These are phyloP conservation scores for Coemansia sp. DNA, from an alignment of 192 early-diverging fungal species.

Conservation along the genomic window DNA sequence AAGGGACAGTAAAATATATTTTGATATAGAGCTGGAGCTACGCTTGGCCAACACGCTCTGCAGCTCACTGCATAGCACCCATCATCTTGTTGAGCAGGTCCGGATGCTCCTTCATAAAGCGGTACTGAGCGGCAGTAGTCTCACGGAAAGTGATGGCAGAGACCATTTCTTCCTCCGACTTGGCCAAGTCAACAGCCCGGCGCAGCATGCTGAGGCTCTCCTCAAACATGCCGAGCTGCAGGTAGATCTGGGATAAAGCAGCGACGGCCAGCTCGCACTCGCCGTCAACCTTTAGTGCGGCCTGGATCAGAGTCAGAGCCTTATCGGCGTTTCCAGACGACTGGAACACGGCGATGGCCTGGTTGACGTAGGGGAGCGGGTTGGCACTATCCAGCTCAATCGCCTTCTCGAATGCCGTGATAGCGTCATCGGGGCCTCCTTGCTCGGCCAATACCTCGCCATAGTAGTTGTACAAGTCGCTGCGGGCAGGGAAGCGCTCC, in stretches of 20 bases:
- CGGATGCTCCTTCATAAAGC: conserved; percentile 58
- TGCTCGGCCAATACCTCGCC: conserved; percentile 93
- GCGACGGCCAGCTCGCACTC: conserved; percentile 92
- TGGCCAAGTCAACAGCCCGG: conserved; percentile 74
- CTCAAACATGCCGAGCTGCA: conserved; percentile 82
- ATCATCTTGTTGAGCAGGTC: conserved; percentile 57
- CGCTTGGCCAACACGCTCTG: not conserved
- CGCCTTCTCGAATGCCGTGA: conserved; percentile 85
- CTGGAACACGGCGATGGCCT: conserved; percentile 81
- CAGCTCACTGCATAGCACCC: conserved; percentile 29
- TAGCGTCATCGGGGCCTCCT: conserved; percentile 76
- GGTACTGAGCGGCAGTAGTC: conserved; percentile 61
- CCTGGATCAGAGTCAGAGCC: conserved; percentile 73
- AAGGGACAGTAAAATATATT: not conserved
- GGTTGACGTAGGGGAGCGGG: conserved; percentile 98
- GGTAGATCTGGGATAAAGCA: conserved; percentile 73
- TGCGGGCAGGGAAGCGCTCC: conserved; percentile 70
- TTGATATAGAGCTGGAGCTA: no score
- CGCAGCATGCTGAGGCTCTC: conserved; percentile 83
- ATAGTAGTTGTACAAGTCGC: conserved; percentile 96
- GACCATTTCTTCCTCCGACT: conserved; percentile 88
- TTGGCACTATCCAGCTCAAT: conserved; percentile 74
- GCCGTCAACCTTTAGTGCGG: conserved; percentile 89
- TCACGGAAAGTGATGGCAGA: conserved; percentile 74
- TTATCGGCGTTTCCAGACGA: conserved; percentile 66